Evolutionary conservation across 2,329 filamentous ascomycete genomes (phyloP).

Genomic region (Ceratocystis eucalypticola): DNA sequence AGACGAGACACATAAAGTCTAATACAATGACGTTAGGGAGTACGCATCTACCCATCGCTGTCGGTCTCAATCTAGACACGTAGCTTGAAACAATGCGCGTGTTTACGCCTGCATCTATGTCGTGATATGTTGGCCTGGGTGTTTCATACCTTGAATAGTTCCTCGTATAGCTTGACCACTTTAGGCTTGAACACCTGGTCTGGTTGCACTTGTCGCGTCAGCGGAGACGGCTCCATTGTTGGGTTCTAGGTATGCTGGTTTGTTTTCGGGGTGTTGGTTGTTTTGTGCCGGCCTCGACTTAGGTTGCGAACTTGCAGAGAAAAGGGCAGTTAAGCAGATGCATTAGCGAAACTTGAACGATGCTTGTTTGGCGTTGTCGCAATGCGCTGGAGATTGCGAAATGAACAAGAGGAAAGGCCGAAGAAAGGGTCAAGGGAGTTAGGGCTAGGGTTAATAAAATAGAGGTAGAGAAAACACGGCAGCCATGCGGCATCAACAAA

Average conservation of each 20-base stretch:
- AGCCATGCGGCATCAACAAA: neutral
- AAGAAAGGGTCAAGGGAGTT: neutral
- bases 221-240: slow-evolving; percentile 76
- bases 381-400: neutral
- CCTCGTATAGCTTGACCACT: slow-evolving; percentile 78
- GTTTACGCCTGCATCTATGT: neutral
- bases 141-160: slow-evolving; percentile 55
- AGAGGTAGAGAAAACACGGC: neutral
- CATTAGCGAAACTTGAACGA: neutral
- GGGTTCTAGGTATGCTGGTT: neutral
- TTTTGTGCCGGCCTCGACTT: neutral
- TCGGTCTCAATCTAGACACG: neutral
- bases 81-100: neutral
- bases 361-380: neutral
- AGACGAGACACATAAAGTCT: no score
- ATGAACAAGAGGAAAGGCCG: neutral
- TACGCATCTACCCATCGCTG: no score
- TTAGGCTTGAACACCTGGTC: slow-evolving; percentile 79
- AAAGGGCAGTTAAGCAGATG: neutral
- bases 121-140: neutral
- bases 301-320: neutral
- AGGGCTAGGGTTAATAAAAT: neutral
- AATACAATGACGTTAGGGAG: no score
- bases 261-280: neutral
- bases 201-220: slow-evolving; percentile 83